Evolutionary conservation across 1,284 basidiomycete genomes (phyloP), one percentile per base, ranked within the genome.

Genomic region (Trametes versicolor): DNA sequence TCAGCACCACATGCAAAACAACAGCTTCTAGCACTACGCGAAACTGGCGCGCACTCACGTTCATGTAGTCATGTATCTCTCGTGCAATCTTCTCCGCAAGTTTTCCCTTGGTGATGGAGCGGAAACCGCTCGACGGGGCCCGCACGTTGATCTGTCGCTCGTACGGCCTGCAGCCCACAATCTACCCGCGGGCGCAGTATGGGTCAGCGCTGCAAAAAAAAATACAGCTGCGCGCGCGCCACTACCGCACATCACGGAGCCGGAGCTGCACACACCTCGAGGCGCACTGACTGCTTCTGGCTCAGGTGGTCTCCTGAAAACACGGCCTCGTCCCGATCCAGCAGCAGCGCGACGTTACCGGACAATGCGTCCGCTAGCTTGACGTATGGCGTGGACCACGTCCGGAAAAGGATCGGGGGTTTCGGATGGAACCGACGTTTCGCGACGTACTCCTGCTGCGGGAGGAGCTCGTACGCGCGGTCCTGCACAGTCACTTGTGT

Each of bases 141-240:
- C 65, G 50, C n/a, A 67, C 68, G 29, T 66, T 70, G 61, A 70
- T 67, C 47, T 70, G 68, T 8, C 52, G 59, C 49, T 70, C 68
- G 36, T 57, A 67, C 25, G 65, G 45, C 32, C 41, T 61, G 45
- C 56, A 58, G 7, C 53, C 56, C 4, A 54, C 43, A 10, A 70
- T 52, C 68, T 70, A 49, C 19, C 15, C 27, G 29, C 7, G n/a
- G 8, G 19, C 25, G 21, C 54, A 34, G n/a, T 1, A 21, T 25
- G 27, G 17, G 34, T 23, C 41, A 37, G 47, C 32, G 34, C 12
- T 21, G 21, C 2, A 54, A 25, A 41, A 21, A 4, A 34, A 9
- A 2, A 36, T 4, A 1, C 36, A 7, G 39, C 53, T 21, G 17
- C 15, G 4, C 13, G 4, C 13, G 48, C 25, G 25, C 25, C 29